Percentiles rank a stretch among this genome's conserved stretches.
These are phyloP conservation scores for Aspergillus affinis DNA, from an alignment of 495 filamentous ascomycete genomes.

Conservation along the genomic window DNA sequence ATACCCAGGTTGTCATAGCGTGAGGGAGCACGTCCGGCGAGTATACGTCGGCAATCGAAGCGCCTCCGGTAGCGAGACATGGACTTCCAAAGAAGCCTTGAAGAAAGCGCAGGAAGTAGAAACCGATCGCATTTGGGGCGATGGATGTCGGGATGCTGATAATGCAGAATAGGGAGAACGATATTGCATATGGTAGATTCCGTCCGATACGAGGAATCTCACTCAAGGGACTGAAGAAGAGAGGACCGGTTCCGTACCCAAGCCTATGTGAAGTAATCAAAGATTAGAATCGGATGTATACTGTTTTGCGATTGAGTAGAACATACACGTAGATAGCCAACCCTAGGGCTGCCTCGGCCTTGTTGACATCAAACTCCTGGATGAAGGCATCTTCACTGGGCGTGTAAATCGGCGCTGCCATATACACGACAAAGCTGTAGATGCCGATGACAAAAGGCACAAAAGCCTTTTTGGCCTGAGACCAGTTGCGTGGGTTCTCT, in stretches of 20 bases:
- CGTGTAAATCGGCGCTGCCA: constrained; percentile 25
- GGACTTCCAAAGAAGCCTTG: constrained; percentile 54
- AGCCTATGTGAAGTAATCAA: constrained; percentile 10
- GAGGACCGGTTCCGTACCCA: constrained; percentile 45
- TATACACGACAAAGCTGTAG: constrained; percentile 28
- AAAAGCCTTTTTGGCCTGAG: constrained; percentile 34
- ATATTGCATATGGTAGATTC: constrained; percentile 45
- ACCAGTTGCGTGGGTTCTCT: constrained; percentile 46
- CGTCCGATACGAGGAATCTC: constrained; percentile 52
- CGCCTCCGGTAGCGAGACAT: constrained; percentile 42
- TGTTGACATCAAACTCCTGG: constrained; percentile 43
- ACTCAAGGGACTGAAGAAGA: constrained; percentile 48
- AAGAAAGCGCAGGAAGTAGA: constrained; percentile 46
- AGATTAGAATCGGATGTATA: not conserved
- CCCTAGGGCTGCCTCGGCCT: constrained; percentile 46
- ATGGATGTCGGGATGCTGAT: constrained; percentile 44
- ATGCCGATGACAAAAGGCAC: constrained; percentile 31
- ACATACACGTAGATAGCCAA: constrained; percentile 51
- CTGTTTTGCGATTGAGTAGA: not conserved
- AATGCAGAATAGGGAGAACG: constrained; percentile 48
- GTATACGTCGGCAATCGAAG: constrained; percentile 30
- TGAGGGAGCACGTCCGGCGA: constrained; percentile 6
- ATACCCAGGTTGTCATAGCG: constrained; percentile 28
- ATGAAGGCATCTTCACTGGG: constrained; percentile 26
- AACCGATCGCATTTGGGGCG: constrained; percentile 14